Conservation (phyloP, 2,329 filamentous ascomycete genomes). For the Fusarium palustre region DNA sequence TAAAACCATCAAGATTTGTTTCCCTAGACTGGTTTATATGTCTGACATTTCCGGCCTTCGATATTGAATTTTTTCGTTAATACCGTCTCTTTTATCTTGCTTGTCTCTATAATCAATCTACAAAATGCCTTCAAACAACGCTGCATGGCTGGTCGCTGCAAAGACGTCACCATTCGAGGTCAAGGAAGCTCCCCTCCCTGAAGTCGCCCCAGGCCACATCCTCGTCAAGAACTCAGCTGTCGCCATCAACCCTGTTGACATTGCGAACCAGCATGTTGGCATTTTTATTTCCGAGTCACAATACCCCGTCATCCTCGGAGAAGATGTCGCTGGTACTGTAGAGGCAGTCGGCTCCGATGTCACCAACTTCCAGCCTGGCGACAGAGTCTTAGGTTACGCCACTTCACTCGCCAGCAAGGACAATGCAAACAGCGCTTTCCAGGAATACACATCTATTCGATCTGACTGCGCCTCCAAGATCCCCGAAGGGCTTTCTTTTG, state of each 20-base stretch:
- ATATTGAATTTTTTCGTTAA: not conserved
- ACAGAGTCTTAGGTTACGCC: constrained; percentile 42
- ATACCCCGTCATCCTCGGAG: constrained; percentile 46
- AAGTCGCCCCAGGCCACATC: constrained; percentile 25
- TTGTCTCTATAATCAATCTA: not conserved
- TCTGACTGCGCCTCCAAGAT: constrained; percentile 35
- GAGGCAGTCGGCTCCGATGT: constrained; percentile 46
- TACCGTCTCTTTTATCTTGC: not conserved
- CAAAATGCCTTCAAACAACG: constrained; percentile 28
- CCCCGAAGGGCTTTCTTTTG: constrained; percentile 32
- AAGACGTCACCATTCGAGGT: constrained; percentile 32
- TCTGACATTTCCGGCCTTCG: not conserved
- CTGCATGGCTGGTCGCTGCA: constrained; percentile 19
- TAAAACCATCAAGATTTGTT: not conserved
- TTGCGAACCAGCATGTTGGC: constrained; percentile 39
- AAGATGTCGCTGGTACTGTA: constrained; percentile 51
- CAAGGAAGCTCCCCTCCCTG: constrained; percentile 26
- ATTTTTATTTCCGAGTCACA: constrained; percentile 9
- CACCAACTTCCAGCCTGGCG: constrained; percentile 37
- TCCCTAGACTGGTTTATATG: not conserved
- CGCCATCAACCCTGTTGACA: constrained; percentile 51
- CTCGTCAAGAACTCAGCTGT: constrained; percentile 48
- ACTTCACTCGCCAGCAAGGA: constrained; percentile 50
- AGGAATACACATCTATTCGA: constrained; percentile 30
- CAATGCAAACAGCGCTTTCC: constrained; percentile 32